Evolutionary conservation across 495 filamentous ascomycete species (phyloP), one percentile per base, ranked within the genome.

Genomic region (Penicillium crystallinum): DNA sequence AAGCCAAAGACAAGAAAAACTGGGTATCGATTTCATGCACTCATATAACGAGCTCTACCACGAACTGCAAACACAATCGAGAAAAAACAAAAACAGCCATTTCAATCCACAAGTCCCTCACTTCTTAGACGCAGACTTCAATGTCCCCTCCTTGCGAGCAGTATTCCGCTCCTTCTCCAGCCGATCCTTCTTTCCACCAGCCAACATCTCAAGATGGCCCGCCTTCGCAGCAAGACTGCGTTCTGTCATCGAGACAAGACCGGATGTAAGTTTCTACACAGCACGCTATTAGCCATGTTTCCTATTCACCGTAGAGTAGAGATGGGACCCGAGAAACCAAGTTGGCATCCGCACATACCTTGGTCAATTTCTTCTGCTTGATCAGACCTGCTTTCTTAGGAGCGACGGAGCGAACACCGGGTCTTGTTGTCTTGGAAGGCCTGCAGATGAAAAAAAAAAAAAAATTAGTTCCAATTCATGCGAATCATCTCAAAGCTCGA

Each of bases 171-270:
- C 54, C 46, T 59, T 61, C 33, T 55, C 18, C 51, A 49, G 44
- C 56, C 63, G 69, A 43, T 80, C 75, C 71, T 81, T 85, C 77
- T 86, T 86, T 10, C 80, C 83, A 4, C 81, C 83, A 52, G 75
- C 71, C 53, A 90, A 62, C 66, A 90, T 34, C 65, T 90, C 87
- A 55, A 89, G 58, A 78, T 91, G 87, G 5, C 87, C 87, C 35
- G 85, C 87, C 62, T 81, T 83, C 40, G 79, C 70, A 5, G 82
- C 87, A 19, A 91, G 73, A 57, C 66, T 78, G 51, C 81, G 74
- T 61, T 90, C 87, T 52, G 86, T 89, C 67, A 78, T 77, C 0
- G 74, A 73, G 4, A 76, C 77, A 18, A 90, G 70, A 0, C 85
- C 85, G 0, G 83, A 75, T 0, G 82, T 74, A 43, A 83, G 73